Evolutionary conservation across 225 moss, liverwort and hornwort genomes (phyloP).

Genomic region (Pleurozium schreberi): DNA sequence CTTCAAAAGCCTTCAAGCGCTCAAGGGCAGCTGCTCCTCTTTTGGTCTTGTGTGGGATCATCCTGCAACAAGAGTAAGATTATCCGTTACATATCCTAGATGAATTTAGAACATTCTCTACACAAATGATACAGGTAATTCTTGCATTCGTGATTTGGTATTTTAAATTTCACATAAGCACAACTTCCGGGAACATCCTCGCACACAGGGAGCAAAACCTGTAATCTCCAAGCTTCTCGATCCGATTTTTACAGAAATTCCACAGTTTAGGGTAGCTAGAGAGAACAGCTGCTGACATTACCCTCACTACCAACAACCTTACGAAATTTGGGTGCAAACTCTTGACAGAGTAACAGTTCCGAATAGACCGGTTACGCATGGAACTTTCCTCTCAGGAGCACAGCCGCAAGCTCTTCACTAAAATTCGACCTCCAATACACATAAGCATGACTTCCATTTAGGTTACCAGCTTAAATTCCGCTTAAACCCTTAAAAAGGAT

Average conservation of each 20-base stretch:
- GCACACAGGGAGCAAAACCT: neutral
- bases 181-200: neutral
- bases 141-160: neutral
- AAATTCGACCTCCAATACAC: too few relatives aligned
- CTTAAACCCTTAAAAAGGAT: neutral
- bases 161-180: neutral
- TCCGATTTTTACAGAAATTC: neutral
- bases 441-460: neutral
- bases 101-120: neutral
- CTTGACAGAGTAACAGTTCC: too few relatives aligned
- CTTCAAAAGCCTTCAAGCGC: slow-evolving; percentile 75
- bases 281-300: neutral
- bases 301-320: neutral
- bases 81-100: neutral
- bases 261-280: neutral
- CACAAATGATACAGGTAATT: neutral
- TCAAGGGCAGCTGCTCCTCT: slow-evolving; percentile 75
- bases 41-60: slow-evolving; percentile 84
- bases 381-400: neutral
- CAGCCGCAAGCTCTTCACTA: neutral
- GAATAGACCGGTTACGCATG: neutral
- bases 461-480: neutral
- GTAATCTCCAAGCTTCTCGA: neutral
- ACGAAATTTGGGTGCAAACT: neutral
- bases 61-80: slow-evolving; percentile 4